phyloP scores from a whole-genome alignment of 192 early-diverging fungal genomes.

The Phlyctochytrium arcticum region DNA sequence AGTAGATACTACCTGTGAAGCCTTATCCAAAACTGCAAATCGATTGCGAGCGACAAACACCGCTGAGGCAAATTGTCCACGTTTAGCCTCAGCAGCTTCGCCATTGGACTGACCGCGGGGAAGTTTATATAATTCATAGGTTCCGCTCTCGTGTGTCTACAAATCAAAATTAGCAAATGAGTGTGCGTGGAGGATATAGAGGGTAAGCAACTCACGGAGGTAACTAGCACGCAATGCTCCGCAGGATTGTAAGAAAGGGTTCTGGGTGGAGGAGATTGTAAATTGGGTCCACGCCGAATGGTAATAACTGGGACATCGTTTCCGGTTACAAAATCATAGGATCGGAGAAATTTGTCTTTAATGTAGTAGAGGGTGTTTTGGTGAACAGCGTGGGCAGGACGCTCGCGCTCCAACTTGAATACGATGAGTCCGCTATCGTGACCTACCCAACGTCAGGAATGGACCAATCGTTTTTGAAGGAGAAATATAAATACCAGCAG shows the following conservation, averaged over 20 bases:
- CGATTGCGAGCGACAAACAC: conserved; percentile 96
- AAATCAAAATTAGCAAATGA: not conserved
- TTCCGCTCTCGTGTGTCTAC: conserved; percentile 78
- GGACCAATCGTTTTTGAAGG: not conserved
- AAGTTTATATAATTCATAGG: conserved; percentile 84
- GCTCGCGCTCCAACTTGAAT: conserved; percentile 97
- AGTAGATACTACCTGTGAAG: conserved; percentile 47
- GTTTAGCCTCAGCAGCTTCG: conserved; percentile 65
- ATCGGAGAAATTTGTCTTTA: conserved; percentile 79
- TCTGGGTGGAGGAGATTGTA: conserved; percentile 66
- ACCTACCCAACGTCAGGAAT: conserved; percentile 52
- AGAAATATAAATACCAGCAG: conserved; percentile 64
- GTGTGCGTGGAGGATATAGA: not conserved
- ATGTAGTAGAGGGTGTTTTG: conserved; percentile 84
- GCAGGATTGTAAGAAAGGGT: conserved; percentile 93
- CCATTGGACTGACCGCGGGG: conserved; percentile 63
- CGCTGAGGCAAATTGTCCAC: conserved; percentile 76
- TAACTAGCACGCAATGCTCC: conserved; percentile 83
- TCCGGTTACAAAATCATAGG: conserved; percentile 73
- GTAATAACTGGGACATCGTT: conserved; percentile 76
- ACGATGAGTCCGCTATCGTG: conserved; percentile 98
- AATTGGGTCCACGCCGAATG: conserved; percentile 65
- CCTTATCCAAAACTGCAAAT: conserved; percentile 92
- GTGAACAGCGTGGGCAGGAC: conserved; percentile 84
- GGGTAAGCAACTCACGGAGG: conserved; percentile 48